These are phyloP conservation scores for Ogataea methanolica DNA, from an alignment of 805 yeast genomes.

Conservation along the genomic window DNA sequence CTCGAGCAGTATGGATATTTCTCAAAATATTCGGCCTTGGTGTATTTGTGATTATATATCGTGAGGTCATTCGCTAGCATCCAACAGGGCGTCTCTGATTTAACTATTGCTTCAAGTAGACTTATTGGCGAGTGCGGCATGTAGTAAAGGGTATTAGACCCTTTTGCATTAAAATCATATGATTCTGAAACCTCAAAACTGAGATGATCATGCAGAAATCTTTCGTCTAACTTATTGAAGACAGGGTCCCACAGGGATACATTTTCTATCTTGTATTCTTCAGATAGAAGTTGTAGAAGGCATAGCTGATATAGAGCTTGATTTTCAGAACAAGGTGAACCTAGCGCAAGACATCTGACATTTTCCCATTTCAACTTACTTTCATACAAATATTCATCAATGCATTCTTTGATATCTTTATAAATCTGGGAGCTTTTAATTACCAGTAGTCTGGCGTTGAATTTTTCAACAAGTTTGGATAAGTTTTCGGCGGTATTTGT, in stretches of 20 bases:
- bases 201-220: slow-evolving; percentile 11
- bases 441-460: slow-evolving; percentile 2
- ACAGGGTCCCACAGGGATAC: slow-evolving; percentile 31
- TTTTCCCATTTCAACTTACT: slow-evolving; percentile 2
- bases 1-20: slow-evolving; percentile 27
- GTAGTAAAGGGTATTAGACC: slow-evolving; percentile 17
- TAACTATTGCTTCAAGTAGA: slow-evolving; percentile 23
- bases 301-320: slow-evolving; percentile 28
- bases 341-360: slow-evolving; percentile 29
- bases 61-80: slow-evolving; percentile 30
- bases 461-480: neutral
- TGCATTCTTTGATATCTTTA: slow-evolving; percentile 7
- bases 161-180: neutral
- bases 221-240: slow-evolving; percentile 19
- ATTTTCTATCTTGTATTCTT: slow-evolving; percentile 4
- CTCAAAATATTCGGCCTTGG: slow-evolving; percentile 21
- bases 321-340: slow-evolving; percentile 19
- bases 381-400: slow-evolving; percentile 3
- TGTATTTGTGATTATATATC: slow-evolving; percentile 24
- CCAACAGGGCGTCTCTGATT: slow-evolving; percentile 16
- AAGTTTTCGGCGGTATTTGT: neutral
- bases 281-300: slow-evolving; percentile 15
- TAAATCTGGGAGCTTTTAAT: slow-evolving; percentile 6
- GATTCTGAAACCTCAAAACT: slow-evolving; percentile 14
- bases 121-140: slow-evolving; percentile 33